These are phyloP conservation scores for Akanthomyces lecanii DNA, from an alignment of 2,329 filamentous ascomycete genomes.

Conservation along the genomic window DNA sequence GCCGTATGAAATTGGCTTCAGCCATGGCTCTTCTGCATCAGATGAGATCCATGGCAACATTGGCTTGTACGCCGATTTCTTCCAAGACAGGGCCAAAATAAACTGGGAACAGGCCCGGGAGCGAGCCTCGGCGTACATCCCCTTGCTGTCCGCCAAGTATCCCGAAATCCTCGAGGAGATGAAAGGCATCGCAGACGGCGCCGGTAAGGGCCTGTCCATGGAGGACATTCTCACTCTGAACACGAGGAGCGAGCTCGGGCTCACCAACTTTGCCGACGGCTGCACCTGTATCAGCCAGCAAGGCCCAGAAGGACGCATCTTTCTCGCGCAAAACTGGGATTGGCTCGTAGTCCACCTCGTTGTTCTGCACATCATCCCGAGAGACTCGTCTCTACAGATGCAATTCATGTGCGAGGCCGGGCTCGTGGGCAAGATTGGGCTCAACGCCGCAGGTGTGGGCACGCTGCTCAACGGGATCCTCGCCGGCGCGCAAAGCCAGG, in stretches of 20 bases:
- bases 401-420: constrained; percentile 3
- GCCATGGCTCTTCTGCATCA: neutral
- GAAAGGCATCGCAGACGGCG: neutral
- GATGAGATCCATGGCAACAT: constrained; percentile 1
- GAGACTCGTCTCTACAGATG: neutral
- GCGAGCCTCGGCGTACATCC: constrained; percentile 1
- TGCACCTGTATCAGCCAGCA: constrained; percentile 6
- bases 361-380: neutral
- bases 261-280: constrained; percentile 8
- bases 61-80: neutral
- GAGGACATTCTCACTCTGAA: constrained; percentile 2
- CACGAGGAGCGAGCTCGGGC: constrained; percentile 5
- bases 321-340: constrained; percentile 13
- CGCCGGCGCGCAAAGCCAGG: neutral
- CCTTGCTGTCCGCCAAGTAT: neutral
- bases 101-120: neutral
- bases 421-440: constrained; percentile 5
- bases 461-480: constrained; percentile 9
- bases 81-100: neutral
- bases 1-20: neutral
- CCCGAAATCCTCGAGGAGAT: constrained; percentile 5
- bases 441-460: constrained; percentile 1
- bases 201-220: neutral
- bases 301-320: neutral
- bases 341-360: neutral